Conservation (phyloP, 2,329 filamentous ascomycete genomes). For the Dothiorella sarmentorum region DNA sequence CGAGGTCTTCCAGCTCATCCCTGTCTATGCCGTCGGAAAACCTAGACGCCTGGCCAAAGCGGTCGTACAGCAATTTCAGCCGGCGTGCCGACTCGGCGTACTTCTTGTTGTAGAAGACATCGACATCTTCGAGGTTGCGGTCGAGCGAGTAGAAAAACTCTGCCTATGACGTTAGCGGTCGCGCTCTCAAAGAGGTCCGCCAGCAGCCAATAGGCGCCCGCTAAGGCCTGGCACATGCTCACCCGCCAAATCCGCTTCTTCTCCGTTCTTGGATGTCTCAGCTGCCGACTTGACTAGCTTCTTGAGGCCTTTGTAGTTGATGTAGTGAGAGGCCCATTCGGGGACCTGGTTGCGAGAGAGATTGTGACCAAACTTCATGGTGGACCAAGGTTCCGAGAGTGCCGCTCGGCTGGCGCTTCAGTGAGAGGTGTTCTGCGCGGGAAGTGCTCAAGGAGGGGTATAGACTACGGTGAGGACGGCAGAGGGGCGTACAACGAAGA, state of each 20-base stretch:
- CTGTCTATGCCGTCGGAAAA: constrained; percentile 70
- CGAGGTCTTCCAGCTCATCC: constrained; percentile 87
- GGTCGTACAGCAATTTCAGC: constrained; percentile 79
- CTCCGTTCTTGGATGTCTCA: constrained; percentile 59
- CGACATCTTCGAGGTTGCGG: constrained; percentile 94
- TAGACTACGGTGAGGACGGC: not conserved
- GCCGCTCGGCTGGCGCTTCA: not conserved
- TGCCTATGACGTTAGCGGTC: constrained; percentile 40
- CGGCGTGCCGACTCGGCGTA: constrained; percentile 79
- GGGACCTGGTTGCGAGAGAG: constrained; percentile 80
- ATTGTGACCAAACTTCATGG: constrained; percentile 51
- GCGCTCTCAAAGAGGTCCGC: not conserved
- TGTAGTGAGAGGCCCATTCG: constrained; percentile 80
- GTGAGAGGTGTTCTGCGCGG: not conserved
- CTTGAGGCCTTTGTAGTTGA: constrained; percentile 90
- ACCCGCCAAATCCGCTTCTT: constrained; percentile 87
- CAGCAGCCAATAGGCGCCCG: not conserved
- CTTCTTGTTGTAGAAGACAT: constrained; percentile 96
- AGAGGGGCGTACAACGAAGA: constrained; percentile 6
- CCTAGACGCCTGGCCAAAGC: constrained; percentile 74
- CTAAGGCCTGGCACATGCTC: constrained; percentile 40
- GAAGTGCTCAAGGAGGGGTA: not conserved
- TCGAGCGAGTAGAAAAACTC: constrained; percentile 97
- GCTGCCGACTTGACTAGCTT: constrained; percentile 86
- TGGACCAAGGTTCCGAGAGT: not conserved